Evolutionary conservation across 139 green algal genomes (phyloP), one percentile per base, ranked within the genome.

Genomic region (Coccomyxa sp.): DNA sequence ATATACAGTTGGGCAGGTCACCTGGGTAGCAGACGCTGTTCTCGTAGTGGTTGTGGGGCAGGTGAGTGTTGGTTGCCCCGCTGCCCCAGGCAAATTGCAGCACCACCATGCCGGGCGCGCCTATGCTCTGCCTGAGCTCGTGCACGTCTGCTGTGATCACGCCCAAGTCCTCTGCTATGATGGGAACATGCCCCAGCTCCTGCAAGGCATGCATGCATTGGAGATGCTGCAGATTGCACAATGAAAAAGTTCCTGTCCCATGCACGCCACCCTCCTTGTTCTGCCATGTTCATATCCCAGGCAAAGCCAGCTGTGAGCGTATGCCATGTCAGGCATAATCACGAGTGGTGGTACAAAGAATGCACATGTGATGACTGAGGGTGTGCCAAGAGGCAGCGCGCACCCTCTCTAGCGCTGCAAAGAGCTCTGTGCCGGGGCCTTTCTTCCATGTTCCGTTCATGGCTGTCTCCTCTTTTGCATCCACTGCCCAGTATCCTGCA

Each of bases 71-170:
- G 86, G 79, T 83, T 34, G 88, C 73, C 79, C 90, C 93, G 55
- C 92, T 90, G 55, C 93, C 95, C 90, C 93, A 99, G 0, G 96
- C 96, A 88, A 99, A 99, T 89, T 98, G 96, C 71, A 99, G 87
- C 68, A 99, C 96, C 27, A 96, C 89, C 96, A 99, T 99, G 78
- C 96, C 96, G 0, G 96, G 96, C 0, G 96, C 96, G 33, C 85
- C 92, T 41, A 99, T 97, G 33, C 39, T 82, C 78, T 97, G 83
- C 37, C 96, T 89, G 36, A 99, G 88, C 40, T 87, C 83, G 54
- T 92, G 83, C 55, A 99, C 96, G 75, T 99, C 96, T 0, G 81
- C 80, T 0, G 96, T 99, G 87, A 99, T 99, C 24, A 99, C 94
- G 1, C 94, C 94, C 69, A 99, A 86, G 84, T 99, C 96, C 86